Evolutionary conservation across 257 asterid genomes (phyloP), one percentile per base, ranked within the genome.

Genomic region (Solanum stenotomum): DNA sequence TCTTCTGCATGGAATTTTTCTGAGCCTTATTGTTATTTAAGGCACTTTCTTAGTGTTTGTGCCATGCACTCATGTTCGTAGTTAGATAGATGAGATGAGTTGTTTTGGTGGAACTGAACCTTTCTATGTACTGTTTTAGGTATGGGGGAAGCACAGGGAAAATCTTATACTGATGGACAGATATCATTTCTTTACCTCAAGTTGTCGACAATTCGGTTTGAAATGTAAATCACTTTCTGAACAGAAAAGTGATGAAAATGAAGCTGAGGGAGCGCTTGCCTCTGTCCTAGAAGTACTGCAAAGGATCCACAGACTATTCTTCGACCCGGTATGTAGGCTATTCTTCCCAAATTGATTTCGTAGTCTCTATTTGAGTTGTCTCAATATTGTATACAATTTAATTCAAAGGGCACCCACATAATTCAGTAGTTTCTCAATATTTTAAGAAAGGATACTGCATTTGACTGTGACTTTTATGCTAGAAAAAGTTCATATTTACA

Each of bases 91-190:
- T 20, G 27, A 82, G 5, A 31, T 82, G 86, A 52, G 22, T 31
- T 49, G 71, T 31, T 82, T 49, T 49, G 86, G 46, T 20, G 86
- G 68, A 49, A 82, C 44, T 82, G 70, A 82, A 82, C 25, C 71
- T 22, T 40, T 29, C 35, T 40, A 37, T 20, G 44, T 31, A 14
- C 44, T 88, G 46, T 31, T 89, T 77, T 84, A 96, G 98, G 98
- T 96, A 20, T 97, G 98, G 98, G 93, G 88, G 78, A 93, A 96
- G 91, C 97, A 97, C 82, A 94, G 91, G 92, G 99, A 95, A 11
- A 97, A 97, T 86, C 84, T 97, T 84, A 96, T 97, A 91, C 83
- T 94, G 88, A 95, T 97, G 98, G 99, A 96, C 71, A 91, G 98
- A 86, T 96, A 96, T 87, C 98, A 94, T 90, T 96, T 92, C 89